These are phyloP conservation scores for Tubosaeta sp. DNA, from an alignment of 768 basidiomycete species.

Conservation along the genomic window DNA sequence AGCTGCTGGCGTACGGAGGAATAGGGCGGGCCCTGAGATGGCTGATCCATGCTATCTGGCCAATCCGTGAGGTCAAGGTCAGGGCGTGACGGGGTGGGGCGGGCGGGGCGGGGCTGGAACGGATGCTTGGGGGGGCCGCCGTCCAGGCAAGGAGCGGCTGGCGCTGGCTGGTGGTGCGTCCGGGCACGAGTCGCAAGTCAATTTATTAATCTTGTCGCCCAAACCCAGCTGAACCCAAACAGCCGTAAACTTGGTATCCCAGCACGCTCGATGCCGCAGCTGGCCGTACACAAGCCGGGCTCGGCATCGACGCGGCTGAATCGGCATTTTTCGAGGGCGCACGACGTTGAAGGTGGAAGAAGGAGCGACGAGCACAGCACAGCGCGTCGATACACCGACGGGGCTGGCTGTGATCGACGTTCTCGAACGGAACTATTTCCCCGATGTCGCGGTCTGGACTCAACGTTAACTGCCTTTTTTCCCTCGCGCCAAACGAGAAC, in stretches of 20 bases:
- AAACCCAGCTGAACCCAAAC: slow-evolving; percentile 23
- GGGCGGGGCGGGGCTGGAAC: slow-evolving; percentile 10
- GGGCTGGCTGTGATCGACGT: slow-evolving; percentile 21
- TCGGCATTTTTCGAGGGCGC: neutral
- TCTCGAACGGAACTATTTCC: slow-evolving; percentile 19
- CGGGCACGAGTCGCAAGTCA: slow-evolving; percentile 15
- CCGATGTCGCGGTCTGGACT: slow-evolving; percentile 23
- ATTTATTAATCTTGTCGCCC: slow-evolving; percentile 23
- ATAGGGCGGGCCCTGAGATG: slow-evolving; percentile 30
- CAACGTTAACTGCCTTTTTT: slow-evolving; percentile 12
- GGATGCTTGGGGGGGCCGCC: neutral
- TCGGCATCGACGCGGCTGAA: slow-evolving; percentile 1
- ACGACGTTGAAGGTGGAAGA: neutral
- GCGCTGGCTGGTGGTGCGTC: slow-evolving; percentile 2
- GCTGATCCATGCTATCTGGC: slow-evolving; percentile 21
- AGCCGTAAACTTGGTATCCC: slow-evolving; percentile 18
- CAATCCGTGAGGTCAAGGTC: neutral
- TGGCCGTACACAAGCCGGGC: neutral
- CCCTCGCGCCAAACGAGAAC: slow-evolving; percentile 14
- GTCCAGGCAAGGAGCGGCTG: slow-evolving; percentile 2
- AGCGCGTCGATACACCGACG: slow-evolving; percentile 8
- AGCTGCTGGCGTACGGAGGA: slow-evolving; percentile 30
- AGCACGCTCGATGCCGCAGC: neutral
- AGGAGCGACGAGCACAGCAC: neutral
- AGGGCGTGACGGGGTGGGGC: slow-evolving; percentile 4